Evolutionary conservation across 495 filamentous ascomycete genomes (phyloP).

Genomic region (Cryomyces minteri): DNA sequence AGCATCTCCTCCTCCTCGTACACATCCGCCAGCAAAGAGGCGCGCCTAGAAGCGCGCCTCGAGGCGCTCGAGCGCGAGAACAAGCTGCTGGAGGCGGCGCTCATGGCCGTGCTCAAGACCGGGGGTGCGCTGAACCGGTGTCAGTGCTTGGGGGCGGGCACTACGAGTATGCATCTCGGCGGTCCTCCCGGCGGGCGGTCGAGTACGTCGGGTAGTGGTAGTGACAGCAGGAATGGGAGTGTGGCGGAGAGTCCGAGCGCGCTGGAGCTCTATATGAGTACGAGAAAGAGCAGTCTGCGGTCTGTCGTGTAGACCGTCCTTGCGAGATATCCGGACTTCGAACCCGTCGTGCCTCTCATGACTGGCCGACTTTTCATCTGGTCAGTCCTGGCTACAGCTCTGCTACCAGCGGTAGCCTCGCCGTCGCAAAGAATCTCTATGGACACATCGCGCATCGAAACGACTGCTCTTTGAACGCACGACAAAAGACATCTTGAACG

Average conservation of each 20-base stretch:
- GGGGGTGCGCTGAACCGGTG: constrained; percentile 8
- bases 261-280: neutral
- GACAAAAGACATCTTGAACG: too few relatives aligned
- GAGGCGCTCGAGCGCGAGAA: constrained; percentile 15
- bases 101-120: constrained; percentile 14
- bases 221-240: neutral
- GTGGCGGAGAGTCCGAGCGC: neutral
- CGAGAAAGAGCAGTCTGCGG: neutral
- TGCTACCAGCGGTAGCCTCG: too few relatives aligned
- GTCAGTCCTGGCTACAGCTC: too few relatives aligned
- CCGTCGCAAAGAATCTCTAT: too few relatives aligned
- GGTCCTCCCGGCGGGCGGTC: neutral
- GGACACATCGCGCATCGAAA: too few relatives aligned
- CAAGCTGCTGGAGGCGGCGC: constrained; percentile 12
- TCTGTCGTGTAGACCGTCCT: too few relatives aligned
- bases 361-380: too few relatives aligned
- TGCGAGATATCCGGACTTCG: too few relatives aligned
- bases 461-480: too few relatives aligned
- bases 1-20: too few relatives aligned
- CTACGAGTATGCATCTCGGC: neutral
- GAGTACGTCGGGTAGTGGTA: too few relatives aligned
- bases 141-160: neutral
- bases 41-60: constrained; percentile 10
- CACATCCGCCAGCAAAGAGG: neutral
- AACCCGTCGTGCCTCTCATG: too few relatives aligned